A percentile compares a stretch with the other conserved stretches of the same genome.
phyloP scores from a whole-genome alignment of 345 rosid genomes.

The Barbarea vulgaris region DNA sequence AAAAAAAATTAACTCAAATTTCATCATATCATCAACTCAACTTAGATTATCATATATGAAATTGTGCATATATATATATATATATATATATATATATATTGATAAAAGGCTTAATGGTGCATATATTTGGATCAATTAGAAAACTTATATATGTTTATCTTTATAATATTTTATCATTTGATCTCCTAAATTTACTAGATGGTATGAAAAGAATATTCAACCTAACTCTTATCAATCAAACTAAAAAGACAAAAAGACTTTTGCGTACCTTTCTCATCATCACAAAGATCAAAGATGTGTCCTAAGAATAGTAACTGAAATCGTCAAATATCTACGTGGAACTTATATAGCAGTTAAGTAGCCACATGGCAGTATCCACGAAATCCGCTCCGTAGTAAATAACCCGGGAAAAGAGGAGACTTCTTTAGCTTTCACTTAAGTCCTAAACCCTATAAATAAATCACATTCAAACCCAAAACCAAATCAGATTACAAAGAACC shows the following conservation, averaged over 20 bases:
- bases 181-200: background rate
- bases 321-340: conserved; percentile 37
- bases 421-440: conserved; percentile 8
- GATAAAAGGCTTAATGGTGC: too few species aligned
- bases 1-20: background rate
- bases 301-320: conserved; percentile 33
- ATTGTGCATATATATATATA: background rate
- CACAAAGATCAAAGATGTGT: conserved; percentile 41
- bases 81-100: background rate
- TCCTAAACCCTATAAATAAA: conserved; percentile 32
- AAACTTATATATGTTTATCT: too few species aligned
- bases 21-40: background rate
- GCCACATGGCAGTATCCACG: conserved; percentile 17
- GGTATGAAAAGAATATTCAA: conserved; percentile 8
- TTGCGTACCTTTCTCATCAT: conserved; percentile 13
- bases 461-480: conserved; percentile 10
- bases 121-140: background rate
- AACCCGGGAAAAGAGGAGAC: conserved; percentile 25
- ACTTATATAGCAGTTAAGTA: background rate
- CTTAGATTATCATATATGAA: too few species aligned
- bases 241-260: conserved; percentile 20
- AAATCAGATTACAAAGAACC: conserved; percentile 15
- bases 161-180: background rate
- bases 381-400: conserved; percentile 20
- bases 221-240: conserved; percentile 33